Base-by-base conservation (phyloP, 75 land plant genomes). In the Picea glauca region DNA sequence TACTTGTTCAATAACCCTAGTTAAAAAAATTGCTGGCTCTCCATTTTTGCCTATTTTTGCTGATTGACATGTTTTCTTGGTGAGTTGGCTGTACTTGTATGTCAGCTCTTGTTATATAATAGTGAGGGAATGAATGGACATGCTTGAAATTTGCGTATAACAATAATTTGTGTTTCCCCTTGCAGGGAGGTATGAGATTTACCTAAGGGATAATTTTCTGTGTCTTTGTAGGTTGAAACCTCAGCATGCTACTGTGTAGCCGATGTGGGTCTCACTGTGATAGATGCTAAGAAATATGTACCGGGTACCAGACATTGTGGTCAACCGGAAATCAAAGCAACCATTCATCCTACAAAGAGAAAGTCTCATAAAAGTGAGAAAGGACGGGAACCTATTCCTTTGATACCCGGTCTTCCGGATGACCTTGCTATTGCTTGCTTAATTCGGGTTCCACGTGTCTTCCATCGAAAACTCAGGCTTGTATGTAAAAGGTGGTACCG, bases 391-490 rank as follows among this genome's bases (percentile, higher is more conserved):
- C 93, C 87, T 62, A 77, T 82, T 32, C 90, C 91, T 35, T 82
- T 90, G 23, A 84, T 93, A 20, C 93, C 96, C 8, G 96, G 96
- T 26, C 93, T 93, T 33, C 96, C 96, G 4, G 96, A 93, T 81
- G 96, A 93, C 81, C 90, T 93, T 73, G 96, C 96, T 32, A 93
- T 93, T 60, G 96, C 93, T 80, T 93, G 96, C 78, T 79, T 93
- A 21, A 89, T 89, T 68, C 83, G 96, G 12, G 96, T 93, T 13
- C 96, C 96, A 7, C 77, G 96, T 31, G 80, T 83, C 75, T 89
- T 87, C 62, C 96, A 93, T 74, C 40, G 81, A 2, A 86, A 84
- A 62, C 91, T 93, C n/a, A 79, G 96, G 13, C 77, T 93, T 13
- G 96, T 93, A 2, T 93, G 93, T 81, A 93, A 93, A 70, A 87